Percentiles rank a stretch among this genome's conserved stretches.
These are phyloP conservation scores for Lobosporangium transversale DNA, from an alignment of 192 early-diverging fungal species.

Conservation along the genomic window DNA sequence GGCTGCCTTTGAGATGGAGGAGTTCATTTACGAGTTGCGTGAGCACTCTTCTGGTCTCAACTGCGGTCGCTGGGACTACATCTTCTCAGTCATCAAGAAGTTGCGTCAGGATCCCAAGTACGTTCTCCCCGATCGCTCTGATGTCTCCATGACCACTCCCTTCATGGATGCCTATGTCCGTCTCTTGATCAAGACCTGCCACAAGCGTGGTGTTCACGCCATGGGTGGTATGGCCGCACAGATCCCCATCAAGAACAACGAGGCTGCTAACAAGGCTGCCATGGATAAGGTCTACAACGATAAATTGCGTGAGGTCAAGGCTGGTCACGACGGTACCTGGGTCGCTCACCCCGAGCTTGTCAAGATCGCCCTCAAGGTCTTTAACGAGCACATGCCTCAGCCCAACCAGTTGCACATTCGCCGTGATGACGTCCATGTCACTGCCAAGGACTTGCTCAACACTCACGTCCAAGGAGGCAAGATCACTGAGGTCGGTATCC, in stretches of 20 bases:
- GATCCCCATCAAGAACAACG: constrained; percentile 97
- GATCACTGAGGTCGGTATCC: constrained; percentile 92
- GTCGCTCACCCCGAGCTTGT: constrained; percentile 98
- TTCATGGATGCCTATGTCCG: constrained; percentile 99
- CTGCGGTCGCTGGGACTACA: constrained; percentile 99
- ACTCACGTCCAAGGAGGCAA: constrained; percentile 71
- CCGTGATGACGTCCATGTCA: constrained; percentile 91
- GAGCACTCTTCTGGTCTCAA: constrained; percentile 99
- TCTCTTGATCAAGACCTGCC: constrained; percentile 97
- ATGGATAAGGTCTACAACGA: constrained; percentile 95
- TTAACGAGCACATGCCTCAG: constrained; percentile 94
- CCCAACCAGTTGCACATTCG: constrained; percentile 95
- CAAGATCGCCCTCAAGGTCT: constrained; percentile 87
- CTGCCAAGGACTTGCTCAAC: constrained; percentile 85
- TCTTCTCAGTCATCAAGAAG: constrained; percentile 98
- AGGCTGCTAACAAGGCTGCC: constrained; percentile 87
- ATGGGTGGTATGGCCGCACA: constrained; percentile 99
- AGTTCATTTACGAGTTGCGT: constrained; percentile 99
- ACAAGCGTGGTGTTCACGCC: constrained; percentile 97
- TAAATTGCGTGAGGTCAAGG: constrained; percentile 95
- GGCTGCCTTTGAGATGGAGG: constrained; percentile 98
- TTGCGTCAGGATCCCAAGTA: constrained; percentile 89
- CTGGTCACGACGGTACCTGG: constrained; percentile 96
- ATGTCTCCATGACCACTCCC: constrained; percentile 93
- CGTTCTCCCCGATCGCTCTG: constrained; percentile 90